These are phyloP conservation scores for Fusarium sublunatum DNA, from an alignment of 2,329 filamentous ascomycete species.

Conservation along the genomic window DNA sequence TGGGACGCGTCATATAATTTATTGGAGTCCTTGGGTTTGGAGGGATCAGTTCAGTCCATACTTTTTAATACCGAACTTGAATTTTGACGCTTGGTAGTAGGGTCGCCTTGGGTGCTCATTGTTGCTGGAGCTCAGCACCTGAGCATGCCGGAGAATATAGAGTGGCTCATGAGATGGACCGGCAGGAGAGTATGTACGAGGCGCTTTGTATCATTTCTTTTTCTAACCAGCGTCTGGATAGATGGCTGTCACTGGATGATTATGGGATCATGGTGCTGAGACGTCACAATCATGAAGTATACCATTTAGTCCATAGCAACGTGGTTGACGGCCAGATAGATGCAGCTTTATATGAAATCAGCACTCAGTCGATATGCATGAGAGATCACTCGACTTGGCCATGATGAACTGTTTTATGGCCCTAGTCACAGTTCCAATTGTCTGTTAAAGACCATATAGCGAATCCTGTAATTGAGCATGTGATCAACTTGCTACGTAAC, in stretches of 20 bases:
- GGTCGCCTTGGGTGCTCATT: conserved; percentile 28
- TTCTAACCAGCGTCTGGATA: conserved; percentile 45
- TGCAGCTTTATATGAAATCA: not conserved
- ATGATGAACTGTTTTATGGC: not conserved
- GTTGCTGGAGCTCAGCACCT: conserved; percentile 36
- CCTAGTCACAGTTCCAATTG: not conserved
- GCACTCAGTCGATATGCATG: not conserved
- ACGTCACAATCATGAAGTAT: not conserved
- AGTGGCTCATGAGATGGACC: conserved; percentile 38
- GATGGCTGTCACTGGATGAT: conserved; percentile 43
- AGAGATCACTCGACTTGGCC: not conserved
- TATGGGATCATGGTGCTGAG: conserved; percentile 11
- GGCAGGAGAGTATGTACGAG: conserved; percentile 41
- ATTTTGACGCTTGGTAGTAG: conserved; percentile 44
- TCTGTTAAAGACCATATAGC: not conserved
- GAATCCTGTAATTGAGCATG: not conserved
- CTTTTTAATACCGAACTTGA: conserved; percentile 52
- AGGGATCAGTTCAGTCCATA: conserved; percentile 52
- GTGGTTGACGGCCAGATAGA: not conserved
- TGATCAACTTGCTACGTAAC: not conserved
- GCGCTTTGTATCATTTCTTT: conserved; percentile 44
- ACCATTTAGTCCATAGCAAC: not conserved
- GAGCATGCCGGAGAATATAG: conserved; percentile 35
- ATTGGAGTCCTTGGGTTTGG: conserved; percentile 56
- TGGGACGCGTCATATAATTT: conserved; percentile 51